Conservation (phyloP, 2,329 filamentous ascomycete genomes). For the Dactylellina sp. region DNA sequence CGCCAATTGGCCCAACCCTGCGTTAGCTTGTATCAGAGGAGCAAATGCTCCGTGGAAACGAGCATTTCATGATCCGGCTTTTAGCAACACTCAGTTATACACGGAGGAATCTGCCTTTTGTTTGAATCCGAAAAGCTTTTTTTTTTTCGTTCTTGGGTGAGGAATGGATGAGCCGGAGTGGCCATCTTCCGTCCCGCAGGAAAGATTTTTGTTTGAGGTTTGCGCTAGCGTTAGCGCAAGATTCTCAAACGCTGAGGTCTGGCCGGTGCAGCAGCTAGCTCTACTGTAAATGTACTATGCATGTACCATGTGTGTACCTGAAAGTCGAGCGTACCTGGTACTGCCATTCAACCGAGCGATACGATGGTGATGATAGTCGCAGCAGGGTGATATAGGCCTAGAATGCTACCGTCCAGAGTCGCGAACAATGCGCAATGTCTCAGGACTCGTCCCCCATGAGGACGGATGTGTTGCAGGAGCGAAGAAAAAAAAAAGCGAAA, state of each 20-base stretch:
- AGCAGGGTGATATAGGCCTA: background rate
- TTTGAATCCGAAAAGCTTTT: background rate
- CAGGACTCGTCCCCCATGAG: constrained; percentile 13
- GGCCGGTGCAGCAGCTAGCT: too few relatives aligned
- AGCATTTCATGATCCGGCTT: constrained; percentile 38
- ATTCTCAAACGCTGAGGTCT: constrained; percentile 20
- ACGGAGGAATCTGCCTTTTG: constrained; percentile 20
- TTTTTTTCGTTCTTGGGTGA: too few relatives aligned
- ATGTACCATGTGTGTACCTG: background rate
- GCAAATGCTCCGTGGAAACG: constrained; percentile 47
- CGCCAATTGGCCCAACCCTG: constrained; percentile 49
- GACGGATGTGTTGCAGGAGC: constrained; percentile 34
- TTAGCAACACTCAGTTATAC: constrained; percentile 30
- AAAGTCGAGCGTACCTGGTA: background rate
- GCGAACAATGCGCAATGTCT: constrained; percentile 44
- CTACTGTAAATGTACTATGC: too few relatives aligned
- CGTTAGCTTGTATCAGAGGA: constrained; percentile 33
- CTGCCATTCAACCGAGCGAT: background rate
- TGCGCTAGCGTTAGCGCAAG: constrained; percentile 1
- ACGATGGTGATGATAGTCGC: background rate
- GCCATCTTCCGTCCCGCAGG: constrained; percentile 29
- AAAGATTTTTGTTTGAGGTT: constrained; percentile 3
- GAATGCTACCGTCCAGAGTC: constrained; percentile 4
- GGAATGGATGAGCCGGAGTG: constrained; percentile 12
- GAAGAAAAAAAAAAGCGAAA: too few relatives aligned